Base-by-base conservation (phyloP, 257 asterid genomes). In the Forsythia viridissima region DNA sequence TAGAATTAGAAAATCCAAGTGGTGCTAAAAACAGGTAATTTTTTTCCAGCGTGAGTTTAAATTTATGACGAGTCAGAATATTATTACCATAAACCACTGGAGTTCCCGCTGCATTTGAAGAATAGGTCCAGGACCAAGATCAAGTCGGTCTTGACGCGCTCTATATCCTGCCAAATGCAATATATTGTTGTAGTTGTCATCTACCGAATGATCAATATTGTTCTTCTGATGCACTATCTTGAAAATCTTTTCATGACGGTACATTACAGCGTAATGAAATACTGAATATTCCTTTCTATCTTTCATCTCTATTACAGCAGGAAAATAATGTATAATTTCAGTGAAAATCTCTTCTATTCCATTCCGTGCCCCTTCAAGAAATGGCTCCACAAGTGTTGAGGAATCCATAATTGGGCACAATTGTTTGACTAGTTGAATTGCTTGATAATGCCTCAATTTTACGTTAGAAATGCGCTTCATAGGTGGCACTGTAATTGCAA, bases 41-140 rank as follows among this genome's bases (percentile, higher is more conserved):
- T 44, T 4, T 44, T 44, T 44, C 18, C 6, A 12, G 4, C 46
- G 5, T 12, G 55, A 46, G 52, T 5, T 46, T 12, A 46, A 46
- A 46, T 46, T 10, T 46, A 46, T 46, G 24, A 12, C 11, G 34
- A 37, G 5, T 3, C 5, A 67, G 39, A 18, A 16, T 44, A n/a
- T 2, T 8, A 16, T 42, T 70, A 79, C 86, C 65, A 70, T 70
- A 59, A 42, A 84, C 87, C 85, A 77, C 30, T 66, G 72, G 16
- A 77, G 12, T 38, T 83, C 84, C 1, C 75, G 73, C 12, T 83
- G 87, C 87, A 83, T 76, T 51, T 80, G 80, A 30, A 84, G 46
- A 34, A 81, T 76, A 0, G 84, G 72, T 34, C 82, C 78, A 2
- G 72, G 55, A 46, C 55, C 68, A 13, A 55, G 74, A 73, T 76